Percentiles rank a stretch among this genome's conserved stretches.
Conservation (phyloP, 352 stramenopile species). For the Phytophthora citricola region DNA sequence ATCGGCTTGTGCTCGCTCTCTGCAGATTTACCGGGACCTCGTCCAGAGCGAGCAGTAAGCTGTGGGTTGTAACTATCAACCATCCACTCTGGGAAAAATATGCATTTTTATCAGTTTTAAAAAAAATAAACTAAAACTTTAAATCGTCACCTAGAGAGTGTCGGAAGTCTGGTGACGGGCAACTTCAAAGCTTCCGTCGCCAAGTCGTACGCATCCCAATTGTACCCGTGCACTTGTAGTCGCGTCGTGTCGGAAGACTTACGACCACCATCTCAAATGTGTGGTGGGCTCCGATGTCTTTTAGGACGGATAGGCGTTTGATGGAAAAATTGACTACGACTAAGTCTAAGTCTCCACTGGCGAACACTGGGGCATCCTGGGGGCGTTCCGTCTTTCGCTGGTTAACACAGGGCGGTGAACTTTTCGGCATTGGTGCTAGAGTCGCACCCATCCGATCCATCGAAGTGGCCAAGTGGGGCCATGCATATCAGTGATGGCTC, state of each 20-base stretch:
- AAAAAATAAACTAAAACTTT: too few relatives aligned
- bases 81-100: not conserved
- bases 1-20: slow-evolving; percentile 66
- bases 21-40: slow-evolving; percentile 73
- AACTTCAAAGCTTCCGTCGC: slow-evolving; percentile 24
- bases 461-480: slow-evolving; percentile 1
- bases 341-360: slow-evolving; percentile 25
- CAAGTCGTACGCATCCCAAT: slow-evolving; percentile 15
- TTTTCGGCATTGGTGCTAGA: slow-evolving; percentile 17
- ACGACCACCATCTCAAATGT: slow-evolving; percentile 22
- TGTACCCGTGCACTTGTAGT: slow-evolving; percentile 19
- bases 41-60: slow-evolving; percentile 3
- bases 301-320: too few relatives aligned
- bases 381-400: slow-evolving; percentile 20
- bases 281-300: slow-evolving; percentile 10
- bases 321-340: not conserved
- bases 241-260: slow-evolving; percentile 12
- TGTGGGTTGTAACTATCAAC: not conserved
- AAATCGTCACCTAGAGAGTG: too few relatives aligned
- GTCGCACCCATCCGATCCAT: slow-evolving; percentile 4
- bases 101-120: not conserved
- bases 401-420: slow-evolving; percentile 27
- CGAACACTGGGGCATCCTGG: slow-evolving; percentile 1
- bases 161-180: not conserved
- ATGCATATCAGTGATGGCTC: slow-evolving; percentile 8